Percentiles rank a stretch among this genome's conserved stretches.
phyloP scores from a whole-genome alignment of 2,329 filamentous ascomycete genomes.

The Cladosporium colombiae region DNA sequence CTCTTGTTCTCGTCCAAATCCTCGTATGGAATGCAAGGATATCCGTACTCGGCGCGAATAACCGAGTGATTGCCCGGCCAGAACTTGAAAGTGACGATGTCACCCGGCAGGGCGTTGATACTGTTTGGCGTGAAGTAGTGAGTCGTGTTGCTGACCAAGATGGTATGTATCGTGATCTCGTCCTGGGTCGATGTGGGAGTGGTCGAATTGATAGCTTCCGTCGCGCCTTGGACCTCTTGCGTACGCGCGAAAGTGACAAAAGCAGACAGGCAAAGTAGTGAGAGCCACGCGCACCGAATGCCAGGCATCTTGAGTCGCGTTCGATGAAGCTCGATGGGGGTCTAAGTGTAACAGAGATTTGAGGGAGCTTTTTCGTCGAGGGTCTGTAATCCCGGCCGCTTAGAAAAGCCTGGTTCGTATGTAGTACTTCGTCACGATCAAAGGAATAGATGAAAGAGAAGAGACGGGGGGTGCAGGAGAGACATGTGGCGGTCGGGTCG shows the following conservation, averaged over 20 bases:
- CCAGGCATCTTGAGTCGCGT: conserved; percentile 10
- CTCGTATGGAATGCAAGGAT: conserved; percentile 43
- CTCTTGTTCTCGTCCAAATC: conserved; percentile 23
- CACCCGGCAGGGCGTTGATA: conserved; percentile 41
- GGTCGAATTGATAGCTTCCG: conserved; percentile 20
- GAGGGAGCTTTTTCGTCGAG: not conserved
- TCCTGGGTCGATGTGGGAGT: conserved; percentile 20
- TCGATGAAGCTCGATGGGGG: not conserved
- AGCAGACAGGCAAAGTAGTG: not conserved
- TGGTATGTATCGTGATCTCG: conserved; percentile 33
- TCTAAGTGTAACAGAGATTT: not conserved
- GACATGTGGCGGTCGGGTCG: conserved; percentile 11
- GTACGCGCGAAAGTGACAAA: not conserved
- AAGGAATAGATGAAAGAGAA: conserved; percentile 2
- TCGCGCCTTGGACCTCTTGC: conserved; percentile 17
- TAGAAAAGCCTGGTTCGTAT: not conserved
- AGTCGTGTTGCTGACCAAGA: conserved; percentile 40
- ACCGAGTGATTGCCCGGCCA: conserved; percentile 48
- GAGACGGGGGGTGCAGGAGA: conserved; percentile 5
- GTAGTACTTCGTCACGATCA: not conserved
- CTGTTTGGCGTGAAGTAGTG: conserved; percentile 42
- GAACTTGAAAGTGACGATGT: conserved; percentile 46
- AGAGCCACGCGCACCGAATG: not conserved
- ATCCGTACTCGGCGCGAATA: conserved; percentile 43
- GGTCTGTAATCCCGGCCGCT: conserved; percentile 1